phyloP scores from a whole-genome alignment of 331 rosid genomes.

The Quercus phellos region DNA sequence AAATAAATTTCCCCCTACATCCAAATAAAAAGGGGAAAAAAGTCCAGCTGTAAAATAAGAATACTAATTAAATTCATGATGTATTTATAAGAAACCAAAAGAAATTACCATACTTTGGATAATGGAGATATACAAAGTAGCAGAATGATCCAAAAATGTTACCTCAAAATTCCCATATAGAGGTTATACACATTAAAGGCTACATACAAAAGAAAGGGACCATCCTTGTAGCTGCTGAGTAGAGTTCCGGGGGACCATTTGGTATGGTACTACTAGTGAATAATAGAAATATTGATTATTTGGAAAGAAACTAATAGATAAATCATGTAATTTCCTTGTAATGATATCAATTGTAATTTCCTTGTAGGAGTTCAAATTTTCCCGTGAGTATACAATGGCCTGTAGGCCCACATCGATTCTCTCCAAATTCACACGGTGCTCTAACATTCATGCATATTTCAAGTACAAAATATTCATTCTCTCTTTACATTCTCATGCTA shows the following conservation, averaged over 20 bases:
- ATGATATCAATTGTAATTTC: neutral
- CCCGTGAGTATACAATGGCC: neutral
- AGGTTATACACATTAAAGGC: neutral
- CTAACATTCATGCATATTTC: neutral
- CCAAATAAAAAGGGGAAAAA: no score
- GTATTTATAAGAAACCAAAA: neutral
- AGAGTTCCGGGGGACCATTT: neutral
- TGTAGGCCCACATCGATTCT: neutral
- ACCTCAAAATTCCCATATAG: neutral
- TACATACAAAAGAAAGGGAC: neutral
- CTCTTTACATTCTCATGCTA: neutral
- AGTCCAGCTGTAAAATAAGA: no score
- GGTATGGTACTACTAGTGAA: neutral
- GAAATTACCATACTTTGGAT: neutral
- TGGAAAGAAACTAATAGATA: neutral
- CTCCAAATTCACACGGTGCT: neutral
- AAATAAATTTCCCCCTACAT: no score
- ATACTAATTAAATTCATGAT: no score
- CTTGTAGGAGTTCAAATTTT: neutral
- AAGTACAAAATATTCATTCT: neutral
- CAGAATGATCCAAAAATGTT: neutral
- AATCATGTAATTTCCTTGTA: neutral
- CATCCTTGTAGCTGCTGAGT: no score
- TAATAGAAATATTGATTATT: no score
- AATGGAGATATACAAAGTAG: neutral